Evolutionary conservation across 768 basidiomycete species (phyloP), one percentile per base, ranked within the genome.

Genomic region (Cubamyces lactineus): DNA sequence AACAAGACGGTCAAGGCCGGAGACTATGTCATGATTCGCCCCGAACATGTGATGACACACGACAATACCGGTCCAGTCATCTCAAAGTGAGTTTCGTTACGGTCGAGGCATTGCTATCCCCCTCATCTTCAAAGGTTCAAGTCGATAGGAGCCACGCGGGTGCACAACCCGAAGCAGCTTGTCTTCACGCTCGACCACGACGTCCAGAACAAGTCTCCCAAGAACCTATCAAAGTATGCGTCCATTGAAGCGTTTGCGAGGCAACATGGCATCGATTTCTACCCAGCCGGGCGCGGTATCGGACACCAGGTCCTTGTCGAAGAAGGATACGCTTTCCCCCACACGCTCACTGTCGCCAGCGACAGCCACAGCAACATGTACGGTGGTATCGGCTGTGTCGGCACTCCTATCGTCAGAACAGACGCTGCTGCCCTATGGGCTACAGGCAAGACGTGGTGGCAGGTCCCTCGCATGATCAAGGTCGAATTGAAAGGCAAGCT

Each of bases 361-460:
- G 95, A 96, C 76, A 95, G 92, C 73, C 96, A 97, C 75, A 93
- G 91, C 71, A 99, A 99, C 74, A 98, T 98, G 92, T 99, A 99
- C 70, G 97, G 97, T 17, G 97, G 96, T 38, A 92, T 99, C 4
- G 96, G 94, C 1, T 96, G 96, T 70, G 86, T 99, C 3, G 97
- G 97, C 2, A 99, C 97, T 0, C 94, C 97, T 0, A 97, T 98
- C 65, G 97, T 98, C 6, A 86, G 97, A 52, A 98, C 94, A 13
- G 94, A 96, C 66, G 92, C 92, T 21, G 94, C 94, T 0, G 96
- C 91, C 21, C 82, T 99, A 12, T 99, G 97, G 97, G 94, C 97
- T 13, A 98, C 97, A 0, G 95, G 96, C 21, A 93, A 91, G 73
- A 98, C 97, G 1, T 99, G 97, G 97, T 98, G 96, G 97, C 97